Percentiles rank a stretch among this genome's conserved stretches.
Conservation (phyloP, 352 stramenopile genomes). For the Globisporangium alternatum region DNA sequence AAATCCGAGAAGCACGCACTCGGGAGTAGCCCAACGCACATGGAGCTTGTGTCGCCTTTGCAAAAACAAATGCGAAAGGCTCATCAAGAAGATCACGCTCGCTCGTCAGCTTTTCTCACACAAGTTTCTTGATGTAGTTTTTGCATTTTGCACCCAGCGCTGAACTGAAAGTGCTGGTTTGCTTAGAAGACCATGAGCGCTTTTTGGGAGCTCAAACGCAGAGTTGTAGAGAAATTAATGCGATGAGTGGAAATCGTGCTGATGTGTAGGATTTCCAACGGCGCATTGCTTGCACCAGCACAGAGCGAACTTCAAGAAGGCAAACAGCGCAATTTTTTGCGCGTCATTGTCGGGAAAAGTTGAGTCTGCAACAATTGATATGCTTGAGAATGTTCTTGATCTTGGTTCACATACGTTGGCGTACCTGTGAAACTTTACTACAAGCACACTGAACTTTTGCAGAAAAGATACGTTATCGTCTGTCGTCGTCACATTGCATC, state of each 20-base stretch:
- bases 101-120: neutral
- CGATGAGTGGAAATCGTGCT: neutral
- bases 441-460: neutral
- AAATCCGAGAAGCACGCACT: neutral
- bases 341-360: neutral
- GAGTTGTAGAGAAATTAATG: neutral
- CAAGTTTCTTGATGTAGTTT: neutral
- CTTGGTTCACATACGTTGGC: neutral
- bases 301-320: neutral
- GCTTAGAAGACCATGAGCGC: neutral
- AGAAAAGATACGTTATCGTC: neutral
- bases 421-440: neutral
- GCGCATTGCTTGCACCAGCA: neutral
- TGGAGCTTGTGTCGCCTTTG: neutral
- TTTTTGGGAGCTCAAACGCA: neutral
- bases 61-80: neutral
- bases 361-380: neutral
- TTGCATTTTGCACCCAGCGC: neutral
- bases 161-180: neutral
- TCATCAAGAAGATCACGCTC: neutral
- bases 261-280: slow-evolving; percentile 2
- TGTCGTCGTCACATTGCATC: neutral
- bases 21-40: neutral
- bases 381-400: neutral
- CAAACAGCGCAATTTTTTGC: neutral